A percentile compares a stretch with the other conserved stretches of the same genome.
Conservation (phyloP, 805 yeast genomes). For the Grigorovia yakushimaensis region DNA sequence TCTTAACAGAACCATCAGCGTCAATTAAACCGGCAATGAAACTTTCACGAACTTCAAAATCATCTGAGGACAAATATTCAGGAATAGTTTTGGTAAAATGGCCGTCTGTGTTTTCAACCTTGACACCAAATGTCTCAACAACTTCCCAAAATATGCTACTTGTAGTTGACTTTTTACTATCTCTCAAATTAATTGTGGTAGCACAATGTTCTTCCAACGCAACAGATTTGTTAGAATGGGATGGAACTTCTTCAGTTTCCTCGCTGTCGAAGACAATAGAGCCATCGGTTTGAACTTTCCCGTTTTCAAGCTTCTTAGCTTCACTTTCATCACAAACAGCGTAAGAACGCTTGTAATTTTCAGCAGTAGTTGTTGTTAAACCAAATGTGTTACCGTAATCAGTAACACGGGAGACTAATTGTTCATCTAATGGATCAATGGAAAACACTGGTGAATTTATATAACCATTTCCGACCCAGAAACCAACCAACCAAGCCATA, state of each 20-base stretch:
- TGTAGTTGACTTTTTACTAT: too few relatives aligned
- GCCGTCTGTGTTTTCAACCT: too few relatives aligned
- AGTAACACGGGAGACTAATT: slow-evolving; percentile 19
- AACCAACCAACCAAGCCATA: slow-evolving; percentile 34
- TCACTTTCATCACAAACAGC: too few relatives aligned
- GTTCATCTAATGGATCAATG: slow-evolving; percentile 23
- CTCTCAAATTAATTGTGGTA: too few relatives aligned
- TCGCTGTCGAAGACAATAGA: too few relatives aligned
- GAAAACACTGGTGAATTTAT: slow-evolving; percentile 23
- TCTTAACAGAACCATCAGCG: slow-evolving; percentile 29
- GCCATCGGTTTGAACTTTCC: too few relatives aligned
- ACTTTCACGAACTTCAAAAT: slow-evolving; percentile 34
- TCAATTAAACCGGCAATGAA: slow-evolving; percentile 39
- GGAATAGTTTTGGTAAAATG: slow-evolving; percentile 28
- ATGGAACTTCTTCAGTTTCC: too few relatives aligned
- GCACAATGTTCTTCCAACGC: too few relatives aligned
- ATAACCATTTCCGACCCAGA: slow-evolving; percentile 33
- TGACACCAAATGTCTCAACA: slow-evolving; percentile 13
- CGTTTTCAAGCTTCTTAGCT: slow-evolving; percentile 10
- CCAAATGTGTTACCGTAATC: slow-evolving; percentile 20
- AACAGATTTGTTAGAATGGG: too few relatives aligned
- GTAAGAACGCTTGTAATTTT: too few relatives aligned
- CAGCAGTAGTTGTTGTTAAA: slow-evolving; percentile 15
- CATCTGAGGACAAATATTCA: slow-evolving; percentile 27
- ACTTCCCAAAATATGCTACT: slow-evolving; percentile 29